phyloP scores from a whole-genome alignment of 2,329 filamentous ascomycete genomes.

The Colletotrichum sp. region DNA sequence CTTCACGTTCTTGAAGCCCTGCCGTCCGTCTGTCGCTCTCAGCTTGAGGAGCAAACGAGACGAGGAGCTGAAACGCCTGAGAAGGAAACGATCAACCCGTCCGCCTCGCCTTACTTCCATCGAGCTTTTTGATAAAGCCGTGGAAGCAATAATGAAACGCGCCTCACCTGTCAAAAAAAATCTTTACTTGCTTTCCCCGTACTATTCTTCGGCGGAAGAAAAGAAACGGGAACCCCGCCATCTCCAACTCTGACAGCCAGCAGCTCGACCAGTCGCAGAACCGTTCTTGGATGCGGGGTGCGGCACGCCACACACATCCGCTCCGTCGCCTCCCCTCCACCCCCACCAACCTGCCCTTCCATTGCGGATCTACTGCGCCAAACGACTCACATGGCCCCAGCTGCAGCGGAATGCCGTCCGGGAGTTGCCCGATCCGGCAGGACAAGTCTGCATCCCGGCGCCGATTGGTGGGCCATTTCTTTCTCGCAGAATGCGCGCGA shows the following conservation, averaged over 20 bases:
- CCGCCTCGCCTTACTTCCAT: background rate
- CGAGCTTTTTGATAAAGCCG: background rate
- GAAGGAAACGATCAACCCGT: background rate
- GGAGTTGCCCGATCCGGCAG: conserved; percentile 13
- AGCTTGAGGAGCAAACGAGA: background rate
- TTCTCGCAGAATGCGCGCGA: background rate
- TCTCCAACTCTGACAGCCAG: background rate
- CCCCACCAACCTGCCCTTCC: background rate
- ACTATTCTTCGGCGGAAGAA: background rate
- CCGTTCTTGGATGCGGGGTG: background rate
- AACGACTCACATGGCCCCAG: conserved; percentile 7
- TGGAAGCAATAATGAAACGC: background rate
- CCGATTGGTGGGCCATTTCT: conserved; percentile 20
- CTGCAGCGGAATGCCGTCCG: conserved; percentile 19
- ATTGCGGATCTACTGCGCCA: background rate
- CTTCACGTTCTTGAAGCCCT: background rate
- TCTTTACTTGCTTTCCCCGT: background rate
- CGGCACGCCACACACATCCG: background rate
- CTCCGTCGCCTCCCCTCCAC: background rate
- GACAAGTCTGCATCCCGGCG: background rate
- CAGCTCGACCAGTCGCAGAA: background rate
- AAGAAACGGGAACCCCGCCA: background rate
- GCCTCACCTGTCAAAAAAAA: background rate
- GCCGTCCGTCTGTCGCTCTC: background rate
- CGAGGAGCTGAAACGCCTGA: background rate